These are phyloP conservation scores for Tulasnella sp. DNA, from an alignment of 768 basidiomycete genomes.

Conservation along the genomic window DNA sequence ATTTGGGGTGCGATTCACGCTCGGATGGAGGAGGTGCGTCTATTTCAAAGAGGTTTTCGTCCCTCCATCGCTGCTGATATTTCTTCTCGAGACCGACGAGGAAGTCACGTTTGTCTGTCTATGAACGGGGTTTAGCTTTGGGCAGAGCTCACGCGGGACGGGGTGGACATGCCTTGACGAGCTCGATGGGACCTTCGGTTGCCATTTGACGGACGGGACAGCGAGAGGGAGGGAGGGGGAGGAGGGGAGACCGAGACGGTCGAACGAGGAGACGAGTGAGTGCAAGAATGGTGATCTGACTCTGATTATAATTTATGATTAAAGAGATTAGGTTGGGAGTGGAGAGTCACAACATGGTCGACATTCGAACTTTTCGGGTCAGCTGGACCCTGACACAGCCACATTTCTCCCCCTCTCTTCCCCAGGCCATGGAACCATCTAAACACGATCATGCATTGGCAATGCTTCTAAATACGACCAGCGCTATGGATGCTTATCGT, in stretches of 20 bases:
- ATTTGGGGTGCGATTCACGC: constrained; percentile 85
- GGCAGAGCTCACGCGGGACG: background rate
- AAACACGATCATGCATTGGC: too few species aligned
- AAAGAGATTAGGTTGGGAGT: constrained; percentile 10
- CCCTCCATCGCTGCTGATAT: constrained; percentile 82
- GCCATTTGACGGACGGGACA: constrained; percentile 25
- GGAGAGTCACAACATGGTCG: constrained; percentile 21
- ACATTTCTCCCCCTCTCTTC: background rate
- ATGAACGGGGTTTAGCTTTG: constrained; percentile 25
- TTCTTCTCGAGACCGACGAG: constrained; percentile 79
- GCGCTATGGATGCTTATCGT: too few species aligned
- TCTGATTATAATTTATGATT: constrained; percentile 11
- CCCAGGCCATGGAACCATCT: too few species aligned
- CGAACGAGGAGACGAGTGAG: constrained; percentile 14
- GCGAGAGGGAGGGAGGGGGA: constrained; percentile 4
- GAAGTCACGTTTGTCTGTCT: constrained; percentile 95
- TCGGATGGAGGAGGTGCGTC: constrained; percentile 68
- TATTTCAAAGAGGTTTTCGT: constrained; percentile 79
- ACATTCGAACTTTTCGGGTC: constrained; percentile 19
- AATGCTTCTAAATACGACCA: too few species aligned
- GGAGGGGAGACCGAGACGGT: constrained; percentile 22
- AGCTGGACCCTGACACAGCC: constrained; percentile 16
- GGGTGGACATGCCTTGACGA: constrained; percentile 35
- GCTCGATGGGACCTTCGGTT: constrained; percentile 38
- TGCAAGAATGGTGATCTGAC: constrained; percentile 28